A percentile compares a stretch with the other conserved stretches of the same genome.
These are phyloP conservation scores for Iodosphaeria phyllophila DNA, from an alignment of 2,329 filamentous ascomycete genomes.

Conservation along the genomic window DNA sequence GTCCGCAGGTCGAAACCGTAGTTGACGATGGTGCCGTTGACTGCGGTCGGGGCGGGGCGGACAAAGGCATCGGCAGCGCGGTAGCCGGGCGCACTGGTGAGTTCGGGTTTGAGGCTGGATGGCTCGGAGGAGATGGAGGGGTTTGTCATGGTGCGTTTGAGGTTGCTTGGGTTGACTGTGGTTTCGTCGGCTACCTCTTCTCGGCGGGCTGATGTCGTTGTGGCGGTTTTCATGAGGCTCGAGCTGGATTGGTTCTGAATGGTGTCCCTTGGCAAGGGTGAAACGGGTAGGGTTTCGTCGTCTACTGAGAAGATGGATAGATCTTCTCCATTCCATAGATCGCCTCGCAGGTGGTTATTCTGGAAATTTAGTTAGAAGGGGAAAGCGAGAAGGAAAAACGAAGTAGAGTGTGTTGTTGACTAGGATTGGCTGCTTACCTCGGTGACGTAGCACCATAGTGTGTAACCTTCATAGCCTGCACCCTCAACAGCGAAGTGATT, in stretches of 20 bases:
- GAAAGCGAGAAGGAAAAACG: too few species aligned
- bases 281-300: slow-evolving; percentile 45
- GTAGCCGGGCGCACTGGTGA: slow-evolving; percentile 51
- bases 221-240: slow-evolving; percentile 21
- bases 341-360: slow-evolving; percentile 79
- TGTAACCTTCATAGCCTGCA: slow-evolving; percentile 65
- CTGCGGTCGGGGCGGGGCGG: slow-evolving; percentile 61
- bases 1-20: slow-evolving; percentile 71
- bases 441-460: slow-evolving; percentile 72
- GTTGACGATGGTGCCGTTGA: slow-evolving; percentile 49
- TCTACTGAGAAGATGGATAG: slow-evolving; percentile 77
- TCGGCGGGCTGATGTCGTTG: slow-evolving; percentile 9
- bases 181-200: slow-evolving; percentile 29
- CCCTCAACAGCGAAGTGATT: slow-evolving; percentile 90
- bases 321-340: slow-evolving; percentile 96
- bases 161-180: slow-evolving; percentile 53
- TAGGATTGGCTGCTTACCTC: slow-evolving; percentile 29
- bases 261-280: slow-evolving; percentile 25
- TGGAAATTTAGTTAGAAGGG: slow-evolving; percentile 13
- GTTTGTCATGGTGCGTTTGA: slow-evolving; percentile 54
- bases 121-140: slow-evolving; percentile 43
- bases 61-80: slow-evolving; percentile 88
- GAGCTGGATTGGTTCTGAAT: slow-evolving; percentile 24
- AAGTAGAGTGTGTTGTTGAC: too few species aligned
- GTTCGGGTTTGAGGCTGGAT: slow-evolving; percentile 31